Base-by-base conservation (phyloP, 192 early-diverging fungal genomes). In the Coemansia sp. region DNA sequence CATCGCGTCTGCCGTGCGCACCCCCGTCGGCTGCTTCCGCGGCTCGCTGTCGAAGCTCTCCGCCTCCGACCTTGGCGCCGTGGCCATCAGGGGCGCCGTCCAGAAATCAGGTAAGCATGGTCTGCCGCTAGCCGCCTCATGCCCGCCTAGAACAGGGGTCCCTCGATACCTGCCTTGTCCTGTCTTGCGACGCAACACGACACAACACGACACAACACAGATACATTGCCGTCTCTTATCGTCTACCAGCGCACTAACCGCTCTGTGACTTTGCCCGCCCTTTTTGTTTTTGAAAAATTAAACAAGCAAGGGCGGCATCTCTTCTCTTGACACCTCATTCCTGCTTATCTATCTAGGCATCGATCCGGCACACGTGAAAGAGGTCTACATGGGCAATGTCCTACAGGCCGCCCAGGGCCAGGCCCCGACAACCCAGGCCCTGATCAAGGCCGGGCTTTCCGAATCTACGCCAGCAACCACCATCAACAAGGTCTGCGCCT, bases 401-500 rank as follows among this genome's bases (percentile, higher is more conserved):
- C 75, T 98, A 18, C 91, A 91, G 64, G 92, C 93, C 18, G 86
- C 82, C 62, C 63, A 92, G 22, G 94, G 96, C 55, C 95, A 98
- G 79, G 85, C 94, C 13, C 95, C 96, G 25, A 91, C 96, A 9
- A 88, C 95, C 20, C 96, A 98, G 79, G 96, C 90, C 55, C 85
- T 88, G 34, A 71, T 98, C 22, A 84, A 79, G 59, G 95, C 96
- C 23, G 90, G 90, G 11, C 79, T 91, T 35, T 64, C 84, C 29
- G 69, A 85, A 46, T 82, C 88, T 16, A 95, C 93, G 25, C 94
- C 95, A 58, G 93, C 94, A 18, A 95, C 95, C 4, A 96, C 97
- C 55, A 89, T 98, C 82, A 98, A 98, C 84, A 98, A 98, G 75
- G 97, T 98, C 18, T 98, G 97, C 78, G 94, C 95, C 10, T 95